A percentile compares a stretch with the other conserved stretches of the same genome.
phyloP scores from a whole-genome alignment of 768 basidiomycete species.

The Saitozyma sp. region DNA sequence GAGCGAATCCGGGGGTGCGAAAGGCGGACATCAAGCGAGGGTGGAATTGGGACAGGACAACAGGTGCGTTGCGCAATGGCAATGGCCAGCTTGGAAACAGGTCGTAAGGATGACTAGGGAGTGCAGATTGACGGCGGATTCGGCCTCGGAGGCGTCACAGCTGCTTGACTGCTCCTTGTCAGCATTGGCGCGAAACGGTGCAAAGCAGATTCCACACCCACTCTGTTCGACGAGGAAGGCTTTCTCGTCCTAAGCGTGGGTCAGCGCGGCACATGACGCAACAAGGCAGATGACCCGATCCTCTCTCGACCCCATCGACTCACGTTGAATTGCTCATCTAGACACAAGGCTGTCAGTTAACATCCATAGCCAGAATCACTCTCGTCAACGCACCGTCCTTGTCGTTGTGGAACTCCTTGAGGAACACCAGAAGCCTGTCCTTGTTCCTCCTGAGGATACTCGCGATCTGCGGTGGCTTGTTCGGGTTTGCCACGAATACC shows the following conservation, averaged over 20 bases:
- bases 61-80: no score
- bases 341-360: not conserved
- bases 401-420: constrained; percentile 95
- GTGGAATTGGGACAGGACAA: no score
- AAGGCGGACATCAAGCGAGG: no score
- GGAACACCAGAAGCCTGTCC: constrained; percentile 84
- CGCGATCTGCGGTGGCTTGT: constrained; percentile 96
- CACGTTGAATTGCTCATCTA: constrained; percentile 93
- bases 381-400: constrained; percentile 70
- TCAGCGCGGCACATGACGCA: not conserved
- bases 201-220: constrained; percentile 18
- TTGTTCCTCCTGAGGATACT: constrained; percentile 86
- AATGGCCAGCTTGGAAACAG: no score
- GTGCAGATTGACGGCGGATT: not conserved
- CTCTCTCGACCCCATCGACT: constrained; percentile 34
- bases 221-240: constrained; percentile 91
- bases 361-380: constrained; percentile 1
- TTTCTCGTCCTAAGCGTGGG: constrained; percentile 72
- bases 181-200: not conserved
- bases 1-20: no score
- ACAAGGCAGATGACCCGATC: not conserved
- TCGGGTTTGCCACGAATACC: constrained; percentile 99
- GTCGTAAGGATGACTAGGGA: no score
- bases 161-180: not conserved
- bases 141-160: not conserved